Percentiles rank a stretch among this genome's conserved stretches.
These are phyloP conservation scores for Colletotrichum sp. DNA, from an alignment of 2,329 filamentous ascomycete genomes.

Conservation along the genomic window DNA sequence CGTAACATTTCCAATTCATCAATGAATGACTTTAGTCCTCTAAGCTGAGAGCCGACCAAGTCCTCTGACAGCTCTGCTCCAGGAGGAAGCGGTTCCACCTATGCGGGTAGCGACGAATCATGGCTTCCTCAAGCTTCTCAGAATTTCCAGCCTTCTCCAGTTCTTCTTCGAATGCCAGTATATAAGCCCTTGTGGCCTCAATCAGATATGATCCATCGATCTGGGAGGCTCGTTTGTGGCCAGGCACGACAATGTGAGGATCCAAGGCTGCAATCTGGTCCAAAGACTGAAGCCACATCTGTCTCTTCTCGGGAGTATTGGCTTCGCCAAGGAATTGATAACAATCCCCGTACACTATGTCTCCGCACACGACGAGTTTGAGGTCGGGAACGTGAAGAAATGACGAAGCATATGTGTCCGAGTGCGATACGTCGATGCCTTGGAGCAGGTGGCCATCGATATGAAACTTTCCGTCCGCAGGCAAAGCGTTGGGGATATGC, in stretches of 20 bases:
- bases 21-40: not conserved
- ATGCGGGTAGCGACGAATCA: not conserved
- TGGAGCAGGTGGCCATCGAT: not conserved
- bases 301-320: not conserved
- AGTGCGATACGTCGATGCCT: not conserved
- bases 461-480: not conserved
- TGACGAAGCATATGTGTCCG: not conserved
- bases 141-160: not conserved
- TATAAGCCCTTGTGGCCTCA: not conserved
- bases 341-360: not conserved
- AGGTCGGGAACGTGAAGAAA: not conserved
- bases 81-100: not conserved
- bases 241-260: not conserved
- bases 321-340: not conserved
- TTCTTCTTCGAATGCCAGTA: not conserved
- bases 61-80: not conserved
- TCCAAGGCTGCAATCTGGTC: not conserved
- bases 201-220: not conserved
- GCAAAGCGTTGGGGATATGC: not conserved
- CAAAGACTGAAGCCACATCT: not conserved
- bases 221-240: not conserved
- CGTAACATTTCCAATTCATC: not conserved
- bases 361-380: not conserved
- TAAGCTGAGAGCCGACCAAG: not conserved
- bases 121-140: not conserved